Percentiles rank a stretch among this genome's conserved stretches.
phyloP scores from a whole-genome alignment of 495 filamentous ascomycete genomes.

The Aspergillus coremiiformis region DNA sequence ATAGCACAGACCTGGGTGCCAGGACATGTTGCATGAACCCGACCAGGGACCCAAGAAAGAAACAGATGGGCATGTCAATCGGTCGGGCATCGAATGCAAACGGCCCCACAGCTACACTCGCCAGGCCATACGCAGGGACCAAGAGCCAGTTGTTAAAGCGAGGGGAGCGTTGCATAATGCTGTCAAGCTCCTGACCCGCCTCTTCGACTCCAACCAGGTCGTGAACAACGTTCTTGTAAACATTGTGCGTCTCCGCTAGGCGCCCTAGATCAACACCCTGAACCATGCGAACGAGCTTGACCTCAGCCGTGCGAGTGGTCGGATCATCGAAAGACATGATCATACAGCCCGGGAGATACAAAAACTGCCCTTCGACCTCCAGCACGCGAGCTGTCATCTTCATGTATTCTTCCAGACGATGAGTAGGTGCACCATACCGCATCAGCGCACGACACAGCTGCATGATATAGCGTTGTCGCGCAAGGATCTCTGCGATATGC shows the following conservation, averaged over 20 bases:
- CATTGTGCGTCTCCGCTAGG: constrained; percentile 75
- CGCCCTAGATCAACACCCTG: constrained; percentile 83
- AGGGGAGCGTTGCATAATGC: constrained; percentile 55
- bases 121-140: constrained; percentile 73
- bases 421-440: constrained; percentile 72
- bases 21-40: constrained; percentile 77
- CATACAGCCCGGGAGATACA: constrained; percentile 93
- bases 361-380: constrained; percentile 82
- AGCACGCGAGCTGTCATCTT: constrained; percentile 82
- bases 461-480: constrained; percentile 77
- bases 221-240: constrained; percentile 91
- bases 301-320: constrained; percentile 82
- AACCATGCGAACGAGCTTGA: constrained; percentile 71
- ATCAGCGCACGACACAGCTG: constrained; percentile 85
- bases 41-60: constrained; percentile 73
- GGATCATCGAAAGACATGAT: constrained; percentile 91
- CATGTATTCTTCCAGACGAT: constrained; percentile 83
- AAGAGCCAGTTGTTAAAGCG: constrained; percentile 67
- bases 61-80: constrained; percentile 83
- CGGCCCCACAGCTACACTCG: constrained; percentile 68
- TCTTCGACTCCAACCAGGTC: constrained; percentile 81
- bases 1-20: constrained; percentile 68
- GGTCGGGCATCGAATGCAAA: constrained; percentile 82
- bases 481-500: constrained; percentile 80
- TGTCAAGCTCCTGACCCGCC: constrained; percentile 63